Evolutionary conservation across 352 stramenopile genomes (phyloP).

Genomic region (Pythium coloratum): DNA sequence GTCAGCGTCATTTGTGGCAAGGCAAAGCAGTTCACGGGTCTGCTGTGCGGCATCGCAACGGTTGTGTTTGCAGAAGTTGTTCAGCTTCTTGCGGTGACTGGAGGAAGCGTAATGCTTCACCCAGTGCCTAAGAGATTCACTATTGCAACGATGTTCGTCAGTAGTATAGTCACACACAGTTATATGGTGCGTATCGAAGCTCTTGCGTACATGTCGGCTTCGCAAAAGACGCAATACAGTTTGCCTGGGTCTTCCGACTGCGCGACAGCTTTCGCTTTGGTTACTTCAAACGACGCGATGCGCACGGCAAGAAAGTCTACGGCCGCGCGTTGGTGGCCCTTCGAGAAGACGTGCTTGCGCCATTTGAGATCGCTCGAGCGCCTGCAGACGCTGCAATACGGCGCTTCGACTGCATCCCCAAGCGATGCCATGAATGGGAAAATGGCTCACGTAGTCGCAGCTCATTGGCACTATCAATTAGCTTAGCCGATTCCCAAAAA

Average conservation of each 20-base stretch:
- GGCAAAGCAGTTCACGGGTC: conserved; percentile 38
- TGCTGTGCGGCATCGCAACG: conserved; percentile 51
- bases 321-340: conserved; percentile 47
- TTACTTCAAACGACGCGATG: conserved; percentile 25
- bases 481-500: background rate
- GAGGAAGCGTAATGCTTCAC: conserved; percentile 43
- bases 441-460: background rate
- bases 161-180: background rate
- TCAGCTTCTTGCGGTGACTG: conserved; percentile 37
- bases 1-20: conserved; percentile 26
- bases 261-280: background rate
- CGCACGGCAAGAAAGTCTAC: conserved; percentile 42
- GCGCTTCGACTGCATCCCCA: conserved; percentile 35
- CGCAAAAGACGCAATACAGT: conserved; percentile 41
- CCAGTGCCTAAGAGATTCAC: conserved; percentile 20
- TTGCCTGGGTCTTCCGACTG: background rate
- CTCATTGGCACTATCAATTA: background rate
- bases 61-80: conserved; percentile 54
- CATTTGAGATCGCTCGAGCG: conserved; percentile 65
- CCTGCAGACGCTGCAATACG: conserved; percentile 59
- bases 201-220: conserved; percentile 24
- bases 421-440: conserved; percentile 13
- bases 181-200: background rate
- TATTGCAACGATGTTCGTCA: background rate
- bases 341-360: conserved; percentile 68